Conservation (phyloP, 805 yeast species). For the Candida sanyiensis region DNA sequence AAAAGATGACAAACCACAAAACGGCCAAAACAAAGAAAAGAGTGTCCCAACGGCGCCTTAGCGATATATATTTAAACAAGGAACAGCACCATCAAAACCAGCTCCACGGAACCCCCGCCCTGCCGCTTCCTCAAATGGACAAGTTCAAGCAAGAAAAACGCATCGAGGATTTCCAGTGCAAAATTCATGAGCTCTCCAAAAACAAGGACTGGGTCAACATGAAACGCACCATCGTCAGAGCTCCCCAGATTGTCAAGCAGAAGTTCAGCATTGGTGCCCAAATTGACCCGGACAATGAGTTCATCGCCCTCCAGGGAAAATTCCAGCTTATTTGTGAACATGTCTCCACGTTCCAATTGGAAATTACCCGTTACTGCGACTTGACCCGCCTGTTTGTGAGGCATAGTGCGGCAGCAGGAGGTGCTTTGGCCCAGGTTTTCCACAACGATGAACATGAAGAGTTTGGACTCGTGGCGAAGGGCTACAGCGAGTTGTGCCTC, state of each 20-base stretch:
- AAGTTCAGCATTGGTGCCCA: conserved; percentile 72
- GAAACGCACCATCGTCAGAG: conserved; percentile 71
- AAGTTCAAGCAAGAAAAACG: background rate
- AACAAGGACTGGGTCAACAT: conserved; percentile 31
- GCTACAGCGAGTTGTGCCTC: conserved; percentile 7
- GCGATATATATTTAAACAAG: too few relatives aligned
- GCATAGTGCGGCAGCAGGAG: conserved; percentile 6
- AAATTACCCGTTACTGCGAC: conserved; percentile 9
- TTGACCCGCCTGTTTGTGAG: conserved; percentile 7
- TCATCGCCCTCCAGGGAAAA: conserved; percentile 3
- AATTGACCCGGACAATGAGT: conserved; percentile 43
- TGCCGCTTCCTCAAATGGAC: background rate
- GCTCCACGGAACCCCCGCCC: too few relatives aligned
- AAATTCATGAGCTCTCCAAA: conserved; percentile 22
- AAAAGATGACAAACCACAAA: too few relatives aligned
- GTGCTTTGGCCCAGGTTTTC: conserved; percentile 10
- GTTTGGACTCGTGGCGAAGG: conserved; percentile 5
- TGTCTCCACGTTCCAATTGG: conserved; percentile 13
- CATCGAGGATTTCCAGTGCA: conserved; percentile 19
- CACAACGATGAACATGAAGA: conserved; percentile 9
- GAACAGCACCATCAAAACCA: background rate
- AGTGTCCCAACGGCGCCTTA: too few relatives aligned
- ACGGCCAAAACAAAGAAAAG: too few relatives aligned
- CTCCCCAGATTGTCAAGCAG: conserved; percentile 87
- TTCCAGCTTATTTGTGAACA: conserved; percentile 6